phyloP scores from a whole-genome alignment of 371 early-diverging fungal species.

The Mucor velutinosus region DNA sequence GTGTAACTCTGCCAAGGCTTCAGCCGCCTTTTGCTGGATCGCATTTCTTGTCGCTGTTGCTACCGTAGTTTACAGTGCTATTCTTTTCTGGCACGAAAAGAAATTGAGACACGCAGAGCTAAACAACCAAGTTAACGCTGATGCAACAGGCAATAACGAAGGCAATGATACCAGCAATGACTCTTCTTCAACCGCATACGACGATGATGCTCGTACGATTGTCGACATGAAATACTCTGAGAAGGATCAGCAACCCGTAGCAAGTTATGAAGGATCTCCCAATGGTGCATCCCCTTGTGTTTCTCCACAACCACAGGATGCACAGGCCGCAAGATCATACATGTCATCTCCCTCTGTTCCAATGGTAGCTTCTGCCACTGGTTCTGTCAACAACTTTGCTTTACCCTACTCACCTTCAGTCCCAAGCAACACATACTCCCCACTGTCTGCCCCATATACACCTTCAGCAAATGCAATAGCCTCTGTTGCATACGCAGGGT shows the following conservation, averaged over 20 bases:
- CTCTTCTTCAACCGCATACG: background rate
- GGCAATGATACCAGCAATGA: background rate
- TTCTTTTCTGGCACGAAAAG: slow-evolving; percentile 32
- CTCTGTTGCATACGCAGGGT: background rate
- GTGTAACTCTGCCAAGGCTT: slow-evolving; percentile 32
- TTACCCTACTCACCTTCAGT: background rate
- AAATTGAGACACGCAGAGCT: slow-evolving; percentile 14
- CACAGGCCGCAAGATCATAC: background rate
- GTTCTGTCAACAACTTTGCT: background rate
- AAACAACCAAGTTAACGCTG: background rate
- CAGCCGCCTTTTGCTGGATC: slow-evolving; percentile 23
- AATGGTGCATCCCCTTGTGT: background rate
- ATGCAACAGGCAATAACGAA: background rate
- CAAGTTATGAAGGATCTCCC: background rate
- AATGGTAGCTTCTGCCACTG: background rate
- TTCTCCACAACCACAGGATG: background rate
- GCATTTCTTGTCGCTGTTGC: slow-evolving; percentile 20
- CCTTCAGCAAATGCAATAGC: background rate
- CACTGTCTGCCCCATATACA: background rate
- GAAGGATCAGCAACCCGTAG: slow-evolving; percentile 3
- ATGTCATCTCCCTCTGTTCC: background rate
- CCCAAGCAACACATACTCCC: background rate
- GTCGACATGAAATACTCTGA: slow-evolving; percentile 8
- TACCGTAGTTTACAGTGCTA: slow-evolving; percentile 7
- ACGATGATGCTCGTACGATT: slow-evolving; percentile 13